Evolutionary conservation across 495 filamentous ascomycete species (phyloP), one percentile per base, ranked within the genome.

Genomic region (Durotheca rogersii): DNA sequence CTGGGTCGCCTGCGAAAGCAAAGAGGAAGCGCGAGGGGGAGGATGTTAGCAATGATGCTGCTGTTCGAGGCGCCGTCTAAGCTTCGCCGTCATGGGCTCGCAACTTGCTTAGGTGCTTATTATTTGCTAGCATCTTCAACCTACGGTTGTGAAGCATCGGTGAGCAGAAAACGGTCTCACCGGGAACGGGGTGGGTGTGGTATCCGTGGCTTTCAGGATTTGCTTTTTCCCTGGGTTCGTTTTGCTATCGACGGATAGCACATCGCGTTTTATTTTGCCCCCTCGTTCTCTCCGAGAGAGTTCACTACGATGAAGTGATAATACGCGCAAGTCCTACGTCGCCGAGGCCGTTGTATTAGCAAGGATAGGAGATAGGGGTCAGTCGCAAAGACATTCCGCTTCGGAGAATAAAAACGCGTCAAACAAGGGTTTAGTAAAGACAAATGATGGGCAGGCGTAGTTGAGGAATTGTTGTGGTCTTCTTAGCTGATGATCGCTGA

Each of bases 11-110:
- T 61, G 54, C 31, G n/a, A 47, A 58, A 18, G 66, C 61, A 31
- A 85, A 83, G 66, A 70, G 81, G 48, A 84, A 83, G 63, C 65
- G 81, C 20, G 72, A 51, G 23, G 72, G 71, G 15, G 53, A 64
- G 12, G 73, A 72, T 51, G 61, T 60, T 11, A 53, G 43, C 16
- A 25, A 29, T 27, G 44, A 33, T 12, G 45, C 40, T 34, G 43
- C 39, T 41, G 54, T 57, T 41, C 47, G 60, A 35, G 55, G 31
- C 32, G 45, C 51, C 32, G 35, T 12, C 31, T 49, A 27, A 7
- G 30, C 40, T 17, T 33, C 9, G 23, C 39, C 48, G 45, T 27
- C 44, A 35, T 40, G 23, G 35, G 46, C 36, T 39, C 48, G 45
- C 32, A 40, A 30, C 44, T 30, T 23, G 49, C 36, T 35, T 45